Evolutionary conservation across 2,329 filamentous ascomycete genomes (phyloP).

Genomic region (Metarhizium guizhouense): DNA sequence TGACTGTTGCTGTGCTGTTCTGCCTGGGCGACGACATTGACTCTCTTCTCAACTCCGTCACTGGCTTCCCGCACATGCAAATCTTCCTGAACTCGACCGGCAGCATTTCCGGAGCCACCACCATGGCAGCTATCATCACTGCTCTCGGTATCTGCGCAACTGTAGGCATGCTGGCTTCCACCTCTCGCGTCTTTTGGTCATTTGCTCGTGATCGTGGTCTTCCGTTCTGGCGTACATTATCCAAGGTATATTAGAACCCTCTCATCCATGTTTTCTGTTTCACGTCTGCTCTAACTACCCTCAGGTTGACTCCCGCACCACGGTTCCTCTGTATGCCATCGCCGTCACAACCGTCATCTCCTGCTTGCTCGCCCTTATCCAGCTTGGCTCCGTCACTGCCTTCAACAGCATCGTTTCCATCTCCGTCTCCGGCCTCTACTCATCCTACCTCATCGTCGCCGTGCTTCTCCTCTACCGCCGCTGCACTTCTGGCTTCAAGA

Average conservation of each 20-base stretch:
- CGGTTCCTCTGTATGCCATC: conserved; percentile 20
- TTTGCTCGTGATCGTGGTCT: conserved; percentile 30
- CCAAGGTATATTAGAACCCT: conserved; percentile 10
- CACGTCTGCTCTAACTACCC: no score
- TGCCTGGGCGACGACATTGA: background rate
- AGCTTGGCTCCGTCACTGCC: conserved; percentile 21
- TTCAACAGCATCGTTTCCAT: conserved; percentile 20
- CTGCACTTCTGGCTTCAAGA: conserved; percentile 15
- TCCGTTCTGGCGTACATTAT: conserved; percentile 20
- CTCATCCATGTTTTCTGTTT: no score
- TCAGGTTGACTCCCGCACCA: conserved; percentile 13
- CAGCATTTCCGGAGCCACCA: conserved; percentile 36
- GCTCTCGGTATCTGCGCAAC: conserved; percentile 38
- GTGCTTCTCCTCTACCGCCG: conserved; percentile 20
- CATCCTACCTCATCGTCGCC: conserved; percentile 20
- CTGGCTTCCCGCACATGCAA: conserved; percentile 50
- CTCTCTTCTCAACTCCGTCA: conserved; percentile 23
- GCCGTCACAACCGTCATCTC: conserved; percentile 17
- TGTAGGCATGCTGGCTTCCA: conserved; percentile 46
- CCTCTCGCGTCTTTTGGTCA: conserved; percentile 48
- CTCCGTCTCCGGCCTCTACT: conserved; percentile 20
- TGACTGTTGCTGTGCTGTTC: conserved; percentile 1
- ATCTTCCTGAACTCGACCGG: conserved; percentile 44
- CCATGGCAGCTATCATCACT: conserved; percentile 40
- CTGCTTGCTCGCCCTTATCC: conserved; percentile 22